Evolutionary conservation across 352 stramenopile species (phyloP).

Genomic region (Elongisporangium prolatum): DNA sequence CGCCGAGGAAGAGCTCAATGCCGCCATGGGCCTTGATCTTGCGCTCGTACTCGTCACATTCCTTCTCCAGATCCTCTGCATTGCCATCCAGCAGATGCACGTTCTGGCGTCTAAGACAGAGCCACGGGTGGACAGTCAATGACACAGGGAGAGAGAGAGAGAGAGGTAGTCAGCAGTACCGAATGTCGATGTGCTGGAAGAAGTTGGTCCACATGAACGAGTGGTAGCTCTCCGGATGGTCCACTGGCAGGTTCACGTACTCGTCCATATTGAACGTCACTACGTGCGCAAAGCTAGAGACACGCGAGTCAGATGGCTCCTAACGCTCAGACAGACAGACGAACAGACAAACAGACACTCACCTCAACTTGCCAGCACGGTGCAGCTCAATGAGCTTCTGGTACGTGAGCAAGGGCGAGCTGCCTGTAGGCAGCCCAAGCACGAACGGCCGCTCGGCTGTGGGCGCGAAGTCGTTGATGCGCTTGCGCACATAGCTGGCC

Average conservation of each 20-base stretch:
- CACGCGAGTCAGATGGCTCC: neutral
- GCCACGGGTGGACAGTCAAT: constrained; percentile 1
- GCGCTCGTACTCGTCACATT: constrained; percentile 81
- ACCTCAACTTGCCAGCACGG: constrained; percentile 31
- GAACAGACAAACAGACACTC: too few species aligned
- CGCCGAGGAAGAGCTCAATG: constrained; percentile 91
- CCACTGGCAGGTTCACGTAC: constrained; percentile 73
- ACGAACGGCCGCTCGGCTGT: constrained; percentile 75
- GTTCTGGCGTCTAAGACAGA: constrained; percentile 56
- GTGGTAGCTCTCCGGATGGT: constrained; percentile 87
- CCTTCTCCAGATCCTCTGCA: constrained; percentile 59
- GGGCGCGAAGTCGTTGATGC: constrained; percentile 77
- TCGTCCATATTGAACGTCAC: constrained; percentile 93
- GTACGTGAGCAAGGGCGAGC: constrained; percentile 83
- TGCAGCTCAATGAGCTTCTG: constrained; percentile 74
- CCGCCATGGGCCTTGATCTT: constrained; percentile 79
- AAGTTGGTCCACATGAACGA: constrained; percentile 89
- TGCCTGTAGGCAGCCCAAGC: constrained; percentile 82
- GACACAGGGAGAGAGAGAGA: neutral
- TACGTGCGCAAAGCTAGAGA: constrained; percentile 72
- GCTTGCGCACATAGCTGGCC: constrained; percentile 74
- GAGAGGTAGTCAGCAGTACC: constrained; percentile 3
- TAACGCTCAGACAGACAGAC: too few species aligned
- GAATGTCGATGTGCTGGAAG: constrained; percentile 88
- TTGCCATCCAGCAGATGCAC: constrained; percentile 88